Evolutionary conservation across 768 basidiomycete species (phyloP), one percentile per base, ranked within the genome.

Genomic region (Naganishia vishniacii): DNA sequence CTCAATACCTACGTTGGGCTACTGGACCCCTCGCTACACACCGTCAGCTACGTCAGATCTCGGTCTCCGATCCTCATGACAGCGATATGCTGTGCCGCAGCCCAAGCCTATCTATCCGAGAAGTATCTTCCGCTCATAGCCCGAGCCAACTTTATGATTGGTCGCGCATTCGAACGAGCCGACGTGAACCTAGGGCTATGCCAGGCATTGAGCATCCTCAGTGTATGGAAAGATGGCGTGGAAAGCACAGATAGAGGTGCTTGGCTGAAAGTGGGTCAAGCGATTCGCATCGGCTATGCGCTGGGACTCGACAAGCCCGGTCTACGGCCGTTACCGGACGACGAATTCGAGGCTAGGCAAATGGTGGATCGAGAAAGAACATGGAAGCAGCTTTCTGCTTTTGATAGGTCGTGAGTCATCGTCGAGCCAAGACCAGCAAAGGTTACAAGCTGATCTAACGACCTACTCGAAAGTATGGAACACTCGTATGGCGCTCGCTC

Each of bases 201-300:
- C 26, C 70, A 71, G 49, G 60, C 62, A 8, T 40, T 71, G 59
- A 61, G 51, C 15, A 41, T 71, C 11, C 46, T 71, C 9, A 51
- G 63, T 32, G 67, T 67, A n/a, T 71, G 70, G 70, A 71, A 69
- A 53, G 67, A 69, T 25, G 56, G 61, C 16, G 59, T 48, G 12
- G 70, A 67, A n/a, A 62, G 60, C 25, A 62, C 37, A 12, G 34
- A 47, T 62, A 16, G 61, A 31, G 44, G 61, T 15, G 48, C 31
- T 3, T 62, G 31, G 45, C 15, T 34, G 20, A 41, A 62, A 25
- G 40, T 56, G 18, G 53, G 53, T 5, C 62, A 37, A 16, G 48
- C 62, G 37, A 44, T 20, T 37, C 47, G 61, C 6, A 65, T 71
- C 23, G 65, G 65, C 12, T 61, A 67, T 25, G 63, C 42, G 37